Base-by-base conservation (phyloP, 805 yeast genomes). In the Ogataea trehaloabstinens region DNA sequence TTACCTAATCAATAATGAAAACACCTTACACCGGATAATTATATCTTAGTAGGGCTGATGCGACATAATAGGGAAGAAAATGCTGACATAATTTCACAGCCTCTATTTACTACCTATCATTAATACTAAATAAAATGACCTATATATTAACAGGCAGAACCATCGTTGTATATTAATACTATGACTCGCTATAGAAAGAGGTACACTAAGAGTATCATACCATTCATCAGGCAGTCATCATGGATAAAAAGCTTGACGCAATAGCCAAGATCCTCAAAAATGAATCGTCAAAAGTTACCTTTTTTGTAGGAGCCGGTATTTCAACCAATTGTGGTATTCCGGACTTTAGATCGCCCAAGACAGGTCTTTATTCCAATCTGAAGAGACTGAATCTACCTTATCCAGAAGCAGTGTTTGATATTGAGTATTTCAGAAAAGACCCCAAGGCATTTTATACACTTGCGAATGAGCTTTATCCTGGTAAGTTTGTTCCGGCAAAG, bases 321-420 rank as follows among this genome's bases (percentile, higher is more conserved):
- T 87, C 96, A 2, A 91, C 98, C 0, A 70, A 85, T 3, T 89
- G 95, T 33, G 99, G 98, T 0, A 91, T 90, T 32, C 99, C 98
- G 0, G 99, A 91, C 60, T 91, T 91, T 60, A 70, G 98, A 49
- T 80, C 95, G 15, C 97, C 97, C 1, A 75, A 78, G 30, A 91
- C 98, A 1, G 95, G 95, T 0, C 71, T 91, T 5, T 91, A 91
- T 54, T 77, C 89, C 46, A 91, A 91, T 57, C 67, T 91, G 36
- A 71, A 82, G 16, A 71, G 78, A 46, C 68, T 90, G 27, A 72
- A 85, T 24, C 66, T 91, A 34, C 98, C 98, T 5, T 89, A 78
- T 58, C 93, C 97, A 1, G 99, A 91, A 57, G 97, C 97, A 0
- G 96, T 91, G 1, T 91, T 91, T 58, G 97, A 90, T 56, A 82